Conservation (phyloP, 164 flowering plant genomes). For the Buxus sempervirens region DNA sequence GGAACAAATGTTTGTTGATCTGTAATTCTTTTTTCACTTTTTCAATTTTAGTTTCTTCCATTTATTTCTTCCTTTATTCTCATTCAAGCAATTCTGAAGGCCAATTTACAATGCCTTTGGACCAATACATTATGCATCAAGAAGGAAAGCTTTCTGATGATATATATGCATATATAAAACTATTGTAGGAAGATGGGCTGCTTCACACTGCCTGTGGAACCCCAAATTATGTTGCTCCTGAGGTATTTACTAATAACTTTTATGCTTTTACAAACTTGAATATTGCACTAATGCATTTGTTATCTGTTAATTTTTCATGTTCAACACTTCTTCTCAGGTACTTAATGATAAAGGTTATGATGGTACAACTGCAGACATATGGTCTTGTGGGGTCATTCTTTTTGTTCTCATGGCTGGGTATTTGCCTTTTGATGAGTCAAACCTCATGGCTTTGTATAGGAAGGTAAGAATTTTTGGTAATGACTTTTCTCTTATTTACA, state of each 20-base stretch:
- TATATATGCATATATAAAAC: no score
- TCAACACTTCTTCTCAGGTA: conserved; percentile 26
- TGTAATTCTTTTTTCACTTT: no score
- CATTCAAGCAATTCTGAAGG: no score
- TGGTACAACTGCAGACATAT: conserved; percentile 44
- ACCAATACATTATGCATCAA: conserved; percentile 1
- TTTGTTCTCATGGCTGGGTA: conserved; percentile 52
- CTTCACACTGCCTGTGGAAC: conserved; percentile 57
- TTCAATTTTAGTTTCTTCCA: no score
- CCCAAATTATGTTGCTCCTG: conserved; percentile 58
- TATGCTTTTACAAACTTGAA: not conserved
- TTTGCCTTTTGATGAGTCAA: conserved; percentile 54
- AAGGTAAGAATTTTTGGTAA: conserved; percentile 22
- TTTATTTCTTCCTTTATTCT: no score
- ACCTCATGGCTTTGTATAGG: conserved; percentile 31
- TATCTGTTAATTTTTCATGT: not conserved
- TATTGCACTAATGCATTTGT: not conserved
- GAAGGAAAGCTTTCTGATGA: conserved; percentile 5
- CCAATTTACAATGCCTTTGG: no score
- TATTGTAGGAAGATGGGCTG: conserved; percentile 43
- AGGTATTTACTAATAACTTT: conserved; percentile 23
- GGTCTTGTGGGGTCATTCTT: conserved; percentile 58
- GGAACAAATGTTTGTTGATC: no score
- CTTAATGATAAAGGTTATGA: conserved; percentile 46
- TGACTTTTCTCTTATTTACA: not conserved